These are phyloP conservation scores for Penicillium simplicissimum DNA, from an alignment of 495 filamentous ascomycete species.

Conservation along the genomic window DNA sequence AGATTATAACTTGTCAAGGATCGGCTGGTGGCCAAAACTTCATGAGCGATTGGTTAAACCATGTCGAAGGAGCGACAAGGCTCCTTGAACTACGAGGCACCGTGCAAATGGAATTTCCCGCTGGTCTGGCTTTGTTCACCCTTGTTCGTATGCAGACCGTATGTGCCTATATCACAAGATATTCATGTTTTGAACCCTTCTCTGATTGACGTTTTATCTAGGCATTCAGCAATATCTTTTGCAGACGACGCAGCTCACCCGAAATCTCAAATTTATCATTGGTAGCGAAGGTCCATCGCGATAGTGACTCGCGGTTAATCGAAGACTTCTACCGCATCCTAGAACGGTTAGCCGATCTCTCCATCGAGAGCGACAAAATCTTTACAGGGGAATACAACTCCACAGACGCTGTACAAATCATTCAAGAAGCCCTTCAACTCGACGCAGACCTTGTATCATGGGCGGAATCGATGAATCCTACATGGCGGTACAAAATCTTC, in stretches of 20 bases:
- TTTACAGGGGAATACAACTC: not conserved
- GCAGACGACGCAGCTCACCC: slow-evolving; percentile 9
- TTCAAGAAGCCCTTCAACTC: slow-evolving; percentile 15
- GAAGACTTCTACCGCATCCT: slow-evolving; percentile 16
- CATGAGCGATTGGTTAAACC: slow-evolving; percentile 17
- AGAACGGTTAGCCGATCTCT: slow-evolving; percentile 10
- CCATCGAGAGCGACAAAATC: slow-evolving; percentile 6
- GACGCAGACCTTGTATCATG: slow-evolving; percentile 17
- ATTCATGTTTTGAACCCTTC: too few relatives aligned
- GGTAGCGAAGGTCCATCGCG: not conserved
- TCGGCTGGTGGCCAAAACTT: not conserved
- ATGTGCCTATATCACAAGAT: not conserved
- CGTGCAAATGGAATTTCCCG: slow-evolving; percentile 9
- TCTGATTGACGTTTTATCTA: not conserved
- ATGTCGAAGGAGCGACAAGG: slow-evolving; percentile 16
- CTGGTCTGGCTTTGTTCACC: slow-evolving; percentile 17
- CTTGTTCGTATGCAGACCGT: slow-evolving; percentile 17
- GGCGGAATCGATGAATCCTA: slow-evolving; percentile 9
- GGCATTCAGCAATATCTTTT: slow-evolving; percentile 19
- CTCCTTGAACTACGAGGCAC: slow-evolving; percentile 22
- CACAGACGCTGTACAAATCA: not conserved
- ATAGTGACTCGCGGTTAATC: slow-evolving; percentile 3
- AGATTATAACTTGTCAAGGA: slow-evolving; percentile 14
- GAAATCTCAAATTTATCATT: slow-evolving; percentile 14
- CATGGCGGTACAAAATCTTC: slow-evolving; percentile 6